A percentile compares a stretch with the other conserved stretches of the same genome.
These are phyloP conservation scores for Camellia lanceoleosa DNA, from an alignment of 148 eudicot genomes.

Conservation along the genomic window DNA sequence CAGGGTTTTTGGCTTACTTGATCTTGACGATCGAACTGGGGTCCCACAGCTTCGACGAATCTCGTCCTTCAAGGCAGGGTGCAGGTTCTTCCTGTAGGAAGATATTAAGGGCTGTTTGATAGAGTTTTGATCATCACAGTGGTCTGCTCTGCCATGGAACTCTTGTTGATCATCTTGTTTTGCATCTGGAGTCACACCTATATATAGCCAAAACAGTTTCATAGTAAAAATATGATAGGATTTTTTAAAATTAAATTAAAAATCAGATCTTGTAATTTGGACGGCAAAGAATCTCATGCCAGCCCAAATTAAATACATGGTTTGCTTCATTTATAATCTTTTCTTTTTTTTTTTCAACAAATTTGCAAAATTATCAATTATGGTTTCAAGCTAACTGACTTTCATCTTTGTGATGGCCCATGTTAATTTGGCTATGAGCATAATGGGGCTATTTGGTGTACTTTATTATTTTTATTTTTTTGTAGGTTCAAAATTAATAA, in stretches of 20 bases:
- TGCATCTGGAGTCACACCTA: conserved; percentile 50
- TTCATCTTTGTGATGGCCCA: too few species aligned
- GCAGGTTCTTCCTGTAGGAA: conserved; percentile 53
- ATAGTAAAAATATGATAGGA: neutral
- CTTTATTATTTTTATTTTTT: too few species aligned
- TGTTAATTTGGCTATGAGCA: too few species aligned
- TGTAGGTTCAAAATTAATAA: too few species aligned
- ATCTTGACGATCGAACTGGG: conserved; percentile 26
- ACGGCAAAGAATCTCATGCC: neutral
- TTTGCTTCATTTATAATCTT: too few species aligned
- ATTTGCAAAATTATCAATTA: too few species aligned
- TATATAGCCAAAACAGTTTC: neutral
- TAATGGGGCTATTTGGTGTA: too few species aligned
- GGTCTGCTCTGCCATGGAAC: conserved; percentile 32
- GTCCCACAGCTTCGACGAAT: conserved; percentile 21
- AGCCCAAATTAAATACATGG: too few species aligned
- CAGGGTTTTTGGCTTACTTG: conserved; percentile 31
- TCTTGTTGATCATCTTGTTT: conserved; percentile 47
- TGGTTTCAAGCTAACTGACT: too few species aligned
- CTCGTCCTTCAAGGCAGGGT: conserved; percentile 54
- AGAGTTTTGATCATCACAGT: conserved; percentile 45
- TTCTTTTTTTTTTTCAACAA: too few species aligned
- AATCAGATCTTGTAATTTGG: too few species aligned
- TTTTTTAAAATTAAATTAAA: too few species aligned
- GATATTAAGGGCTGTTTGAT: conserved; percentile 52